Evolutionary conservation across 2,329 filamentous ascomycete genomes (phyloP).

Genomic region (Fulvia fulva): DNA sequence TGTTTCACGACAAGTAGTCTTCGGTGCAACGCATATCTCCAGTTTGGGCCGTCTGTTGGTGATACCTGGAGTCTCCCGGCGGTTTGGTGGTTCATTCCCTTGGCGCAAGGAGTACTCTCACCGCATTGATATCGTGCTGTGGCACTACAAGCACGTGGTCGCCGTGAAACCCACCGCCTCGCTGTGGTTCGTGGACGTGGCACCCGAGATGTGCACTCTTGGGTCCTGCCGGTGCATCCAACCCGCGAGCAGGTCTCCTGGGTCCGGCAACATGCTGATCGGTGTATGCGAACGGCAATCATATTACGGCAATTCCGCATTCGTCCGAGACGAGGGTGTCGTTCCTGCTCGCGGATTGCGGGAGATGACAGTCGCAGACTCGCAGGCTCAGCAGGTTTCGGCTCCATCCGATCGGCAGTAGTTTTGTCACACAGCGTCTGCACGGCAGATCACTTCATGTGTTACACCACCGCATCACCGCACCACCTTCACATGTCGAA

Average conservation of each 20-base stretch:
- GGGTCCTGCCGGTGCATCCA: not conserved
- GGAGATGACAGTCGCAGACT: not conserved
- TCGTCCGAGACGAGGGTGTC: not conserved
- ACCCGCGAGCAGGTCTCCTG: not conserved
- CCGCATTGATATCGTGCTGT: not conserved
- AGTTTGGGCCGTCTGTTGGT: too few species aligned
- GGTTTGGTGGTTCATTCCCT: not conserved
- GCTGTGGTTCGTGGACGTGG: not conserved
- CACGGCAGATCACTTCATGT: not conserved
- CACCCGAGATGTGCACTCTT: not conserved
- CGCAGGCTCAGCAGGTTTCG: not conserved
- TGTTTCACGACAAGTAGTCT: not conserved
- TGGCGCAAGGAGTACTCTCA: not conserved
- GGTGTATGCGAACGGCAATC: not conserved
- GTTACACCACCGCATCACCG: not conserved
- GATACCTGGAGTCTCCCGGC: not conserved
- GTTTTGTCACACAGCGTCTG: not conserved
- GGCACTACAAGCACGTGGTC: not conserved
- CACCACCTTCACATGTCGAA: not conserved
- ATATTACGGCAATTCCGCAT: not conserved
- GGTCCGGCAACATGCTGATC: not conserved
- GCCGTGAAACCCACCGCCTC: not conserved
- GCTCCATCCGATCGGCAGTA: not conserved
- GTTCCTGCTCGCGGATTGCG: not conserved
- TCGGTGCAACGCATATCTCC: not conserved